Conservation (phyloP, 331 rosid species). For the Malus hybrid region DNA sequence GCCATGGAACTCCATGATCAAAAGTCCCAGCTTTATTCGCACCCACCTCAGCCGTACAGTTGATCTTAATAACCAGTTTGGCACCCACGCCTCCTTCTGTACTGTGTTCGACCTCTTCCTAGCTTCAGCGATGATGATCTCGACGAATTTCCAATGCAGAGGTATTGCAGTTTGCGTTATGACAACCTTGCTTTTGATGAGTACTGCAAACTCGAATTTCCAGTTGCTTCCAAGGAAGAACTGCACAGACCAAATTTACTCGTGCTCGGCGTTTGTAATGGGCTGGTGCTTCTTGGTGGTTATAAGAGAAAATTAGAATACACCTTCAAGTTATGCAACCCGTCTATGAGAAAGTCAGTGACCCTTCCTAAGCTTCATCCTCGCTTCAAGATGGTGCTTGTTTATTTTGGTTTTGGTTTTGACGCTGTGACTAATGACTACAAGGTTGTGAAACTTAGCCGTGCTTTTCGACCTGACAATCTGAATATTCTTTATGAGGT, state of each 20-base stretch:
- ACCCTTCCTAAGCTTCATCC: constrained; percentile 11
- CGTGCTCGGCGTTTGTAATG: constrained; percentile 5
- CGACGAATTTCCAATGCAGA: neutral
- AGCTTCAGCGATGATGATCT: no score
- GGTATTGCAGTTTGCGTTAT: neutral
- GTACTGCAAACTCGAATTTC: neutral
- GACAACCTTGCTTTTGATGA: neutral
- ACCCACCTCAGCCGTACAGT: neutral
- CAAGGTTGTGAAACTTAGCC: constrained; percentile 17
- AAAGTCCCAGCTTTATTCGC: constrained; percentile 12
- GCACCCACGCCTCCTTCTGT: neutral
- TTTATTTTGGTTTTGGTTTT: constrained; percentile 10
- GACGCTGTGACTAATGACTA: constrained; percentile 9
- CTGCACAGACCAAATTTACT: neutral
- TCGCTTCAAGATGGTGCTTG: neutral
- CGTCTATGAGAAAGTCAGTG: constrained; percentile 12
- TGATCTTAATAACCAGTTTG: neutral
- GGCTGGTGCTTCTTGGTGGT: constrained; percentile 10
- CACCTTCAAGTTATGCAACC: constrained; percentile 14
- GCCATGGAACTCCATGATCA: constrained; percentile 17
- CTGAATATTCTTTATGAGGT: constrained; percentile 6
- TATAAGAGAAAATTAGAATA: neutral
- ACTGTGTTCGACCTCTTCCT: neutral
- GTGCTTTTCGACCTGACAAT: neutral
- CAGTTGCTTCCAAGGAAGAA: neutral